phyloP scores from a whole-genome alignment of 1,139 yeast genomes.

The Geotrichum citri-aurantii region DNA sequence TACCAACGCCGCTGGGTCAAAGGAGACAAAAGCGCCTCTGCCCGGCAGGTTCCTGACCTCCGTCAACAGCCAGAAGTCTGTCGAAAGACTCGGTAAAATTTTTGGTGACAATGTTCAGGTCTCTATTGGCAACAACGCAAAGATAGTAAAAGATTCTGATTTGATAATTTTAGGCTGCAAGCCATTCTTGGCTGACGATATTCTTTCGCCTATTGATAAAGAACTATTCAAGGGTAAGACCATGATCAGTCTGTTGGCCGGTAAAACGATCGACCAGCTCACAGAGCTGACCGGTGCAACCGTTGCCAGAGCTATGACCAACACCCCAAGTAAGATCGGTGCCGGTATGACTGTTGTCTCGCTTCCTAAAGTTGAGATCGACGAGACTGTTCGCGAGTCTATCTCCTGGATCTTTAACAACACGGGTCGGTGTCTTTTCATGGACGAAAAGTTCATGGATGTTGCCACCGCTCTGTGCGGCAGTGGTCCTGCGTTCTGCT shows the following conservation, averaged over 20 bases:
- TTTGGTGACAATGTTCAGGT: slow-evolving; percentile 51
- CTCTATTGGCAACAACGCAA: slow-evolving; percentile 49
- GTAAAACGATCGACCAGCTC: slow-evolving; percentile 76
- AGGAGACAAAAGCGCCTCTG: slow-evolving; percentile 24
- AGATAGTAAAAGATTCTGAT: slow-evolving; percentile 58
- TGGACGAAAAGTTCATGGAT: slow-evolving; percentile 79
- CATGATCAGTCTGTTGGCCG: slow-evolving; percentile 82
- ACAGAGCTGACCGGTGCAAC: slow-evolving; percentile 44
- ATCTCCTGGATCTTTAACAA: slow-evolving; percentile 56
- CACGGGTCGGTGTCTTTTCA: slow-evolving; percentile 43
- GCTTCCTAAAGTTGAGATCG: slow-evolving; percentile 28
- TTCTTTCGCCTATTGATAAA: slow-evolving; percentile 41
- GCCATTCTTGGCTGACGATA: slow-evolving; percentile 68
- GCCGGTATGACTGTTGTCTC: slow-evolving; percentile 87
- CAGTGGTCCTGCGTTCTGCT: slow-evolving; percentile 93
- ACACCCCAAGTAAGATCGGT: slow-evolving; percentile 88
- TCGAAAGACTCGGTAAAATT: slow-evolving; percentile 41
- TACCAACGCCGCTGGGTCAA: slow-evolving; percentile 32
- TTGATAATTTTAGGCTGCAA: slow-evolving; percentile 79
- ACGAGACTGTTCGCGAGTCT: slow-evolving; percentile 52
- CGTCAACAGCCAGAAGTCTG: slow-evolving; percentile 54
- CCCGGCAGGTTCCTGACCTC: slow-evolving; percentile 75
- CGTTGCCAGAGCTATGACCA: slow-evolving; percentile 94
- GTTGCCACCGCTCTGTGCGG: slow-evolving; percentile 95
- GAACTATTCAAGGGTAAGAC: slow-evolving; percentile 51